Percentiles rank a stretch among this genome's conserved stretches.
These are phyloP conservation scores for Ganoderma resinaceum DNA, from an alignment of 1,284 basidiomycete species.

Conservation along the genomic window DNA sequence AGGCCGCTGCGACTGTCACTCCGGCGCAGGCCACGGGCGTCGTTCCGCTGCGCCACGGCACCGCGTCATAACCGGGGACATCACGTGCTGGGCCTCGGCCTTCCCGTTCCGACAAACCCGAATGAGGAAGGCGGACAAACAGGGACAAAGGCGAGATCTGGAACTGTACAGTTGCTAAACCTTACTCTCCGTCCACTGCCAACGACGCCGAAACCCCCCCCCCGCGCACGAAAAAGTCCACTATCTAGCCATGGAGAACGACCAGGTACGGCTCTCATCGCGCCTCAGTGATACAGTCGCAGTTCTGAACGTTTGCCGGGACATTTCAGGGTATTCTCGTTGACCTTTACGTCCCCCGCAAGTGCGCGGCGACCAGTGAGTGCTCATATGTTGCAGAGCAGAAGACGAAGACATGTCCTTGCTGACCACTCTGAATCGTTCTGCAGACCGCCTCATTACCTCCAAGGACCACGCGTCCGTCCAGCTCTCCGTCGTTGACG, in stretches of 20 bases:
- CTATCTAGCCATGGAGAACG: conserved; percentile 76
- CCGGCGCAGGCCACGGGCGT: conserved; percentile 18
- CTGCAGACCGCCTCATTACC: conserved; percentile 90
- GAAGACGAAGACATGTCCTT: not conserved
- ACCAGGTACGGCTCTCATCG: conserved; percentile 56
- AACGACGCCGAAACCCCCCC: conserved; percentile 36
- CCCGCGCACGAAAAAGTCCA: conserved; percentile 33
- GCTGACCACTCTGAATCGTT: conserved; percentile 1
- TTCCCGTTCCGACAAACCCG: conserved; percentile 1
- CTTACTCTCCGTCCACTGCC: conserved; percentile 36
- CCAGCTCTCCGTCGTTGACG: conserved; percentile 95
- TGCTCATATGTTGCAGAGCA: not conserved
- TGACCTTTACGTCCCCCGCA: conserved; percentile 99
- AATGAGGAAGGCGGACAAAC: conserved; percentile 24
- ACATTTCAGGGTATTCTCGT: conserved; percentile 91
- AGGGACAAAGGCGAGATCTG: conserved; percentile 33
- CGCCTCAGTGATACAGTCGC: not conserved
- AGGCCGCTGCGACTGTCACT: conserved; percentile 24
- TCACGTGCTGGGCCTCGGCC: conserved; percentile 29
- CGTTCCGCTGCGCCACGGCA: conserved; percentile 28
- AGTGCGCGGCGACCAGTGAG: conserved; percentile 96
- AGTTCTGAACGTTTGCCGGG: conserved; percentile 25
- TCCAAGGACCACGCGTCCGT: conserved; percentile 99
- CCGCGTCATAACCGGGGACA: conserved; percentile 29
- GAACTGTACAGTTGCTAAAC: conserved; percentile 46